These are phyloP conservation scores for Avena insularis DNA, from an alignment of 176 grass and related monocot genomes.

Conservation along the genomic window DNA sequence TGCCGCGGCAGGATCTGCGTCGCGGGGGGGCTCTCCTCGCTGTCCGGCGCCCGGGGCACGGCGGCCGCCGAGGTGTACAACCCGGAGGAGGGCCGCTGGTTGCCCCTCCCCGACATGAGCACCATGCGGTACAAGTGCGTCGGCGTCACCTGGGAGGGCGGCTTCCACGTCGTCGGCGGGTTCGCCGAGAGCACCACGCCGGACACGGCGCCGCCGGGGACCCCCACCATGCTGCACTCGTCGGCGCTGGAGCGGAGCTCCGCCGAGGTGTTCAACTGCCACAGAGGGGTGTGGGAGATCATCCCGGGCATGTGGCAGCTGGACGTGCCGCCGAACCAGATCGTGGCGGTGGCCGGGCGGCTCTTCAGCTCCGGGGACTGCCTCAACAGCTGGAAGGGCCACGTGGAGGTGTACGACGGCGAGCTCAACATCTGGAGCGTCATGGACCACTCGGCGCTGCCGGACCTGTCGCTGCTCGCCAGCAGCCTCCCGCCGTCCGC, in stretches of 20 bases:
- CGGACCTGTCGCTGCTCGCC: constrained; percentile 55
- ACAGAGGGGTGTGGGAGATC: constrained; percentile 53
- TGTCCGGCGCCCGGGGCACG: constrained; percentile 61
- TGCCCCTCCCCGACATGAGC: constrained; percentile 60
- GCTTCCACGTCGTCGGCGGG: constrained; percentile 74
- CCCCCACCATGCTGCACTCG: constrained; percentile 28
- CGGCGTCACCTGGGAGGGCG: constrained; percentile 62
- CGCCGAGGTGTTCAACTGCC: constrained; percentile 65
- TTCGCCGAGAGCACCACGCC: constrained; percentile 60
- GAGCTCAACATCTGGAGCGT: constrained; percentile 80
- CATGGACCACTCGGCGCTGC: constrained; percentile 58
- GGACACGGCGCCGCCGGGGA: not conserved
- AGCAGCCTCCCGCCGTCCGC: constrained; percentile 38
- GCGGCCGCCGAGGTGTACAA: constrained; percentile 60
- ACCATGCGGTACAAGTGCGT: constrained; percentile 73
- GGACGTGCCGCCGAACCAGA: constrained; percentile 80
- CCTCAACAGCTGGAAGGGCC: constrained; percentile 78
- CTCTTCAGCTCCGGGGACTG: constrained; percentile 83
- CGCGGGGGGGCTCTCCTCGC: constrained; percentile 57
- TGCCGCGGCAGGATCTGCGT: constrained; percentile 67
- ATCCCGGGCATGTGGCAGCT: constrained; percentile 86
- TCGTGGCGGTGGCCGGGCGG: constrained; percentile 53
- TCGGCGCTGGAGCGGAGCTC: constrained; percentile 79
- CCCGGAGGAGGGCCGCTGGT: constrained; percentile 46
- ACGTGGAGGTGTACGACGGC: constrained; percentile 72